Evolutionary conservation across 2,329 filamentous ascomycete genomes (phyloP), one percentile per base, ranked within the genome.

Genomic region (Aspergillus jensenii): DNA sequence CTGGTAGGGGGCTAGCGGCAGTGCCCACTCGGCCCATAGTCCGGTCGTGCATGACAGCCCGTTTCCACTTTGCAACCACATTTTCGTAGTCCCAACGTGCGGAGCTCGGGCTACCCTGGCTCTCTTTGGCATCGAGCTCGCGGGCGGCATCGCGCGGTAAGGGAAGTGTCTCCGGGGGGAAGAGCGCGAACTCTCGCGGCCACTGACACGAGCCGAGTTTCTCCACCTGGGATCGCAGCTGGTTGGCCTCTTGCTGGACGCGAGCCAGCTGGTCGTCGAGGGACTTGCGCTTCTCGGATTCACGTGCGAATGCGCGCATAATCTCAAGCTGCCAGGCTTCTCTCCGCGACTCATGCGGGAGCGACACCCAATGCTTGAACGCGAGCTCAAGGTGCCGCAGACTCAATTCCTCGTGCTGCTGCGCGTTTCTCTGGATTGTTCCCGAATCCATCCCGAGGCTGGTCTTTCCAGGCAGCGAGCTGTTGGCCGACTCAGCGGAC

Each of bases 301-400:
- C 79, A 3, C 73, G 70, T 9, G 73, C 77, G 60, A 77, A 81
- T n/a, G 79, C 77, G 50, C 78, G 74, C 8, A 74, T 74, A 53
- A 80, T 74, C 53, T 81, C 79, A 6, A 79, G 69, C 47, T 77
- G 77, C 79, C 79, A 82, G 15, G 70, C 59, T 19, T 79, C 74
- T 53, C 68, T 71, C 52, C 83, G 82, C 21, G 84, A 80, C 37
- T 84, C 81, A 2, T 72, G 63, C 0, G 86, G 75, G 25, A 95
- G 78, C 2, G 79, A 79, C 52, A 84, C 84, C 93, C 93, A 98
- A 43, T 90, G 88, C 6, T 83, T 81, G 71, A 87, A 96, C 0
- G 90, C 87, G 14, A 87, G 85, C n/a, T 89, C 84, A 6, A 96
- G 74, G 71, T 98, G 93, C 58, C 89, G 83, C 41, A 84, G 80